Evolutionary conservation across 2,329 filamentous ascomycete species (phyloP), one percentile per base, ranked within the genome.

Genomic region (Magnaporthiopsis rhizophila): DNA sequence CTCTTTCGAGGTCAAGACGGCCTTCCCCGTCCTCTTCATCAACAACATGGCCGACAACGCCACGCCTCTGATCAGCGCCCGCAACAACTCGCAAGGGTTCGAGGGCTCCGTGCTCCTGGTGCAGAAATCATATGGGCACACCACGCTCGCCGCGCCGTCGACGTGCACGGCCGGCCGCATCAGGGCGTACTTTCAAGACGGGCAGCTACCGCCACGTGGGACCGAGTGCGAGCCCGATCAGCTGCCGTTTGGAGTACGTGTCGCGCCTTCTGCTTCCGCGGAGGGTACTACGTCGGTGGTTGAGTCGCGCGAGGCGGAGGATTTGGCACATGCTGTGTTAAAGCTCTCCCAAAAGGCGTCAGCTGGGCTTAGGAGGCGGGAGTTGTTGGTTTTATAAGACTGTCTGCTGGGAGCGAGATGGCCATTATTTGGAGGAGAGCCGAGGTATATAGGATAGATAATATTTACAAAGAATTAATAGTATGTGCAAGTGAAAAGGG

Each of bases 51-150:
- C 77, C 8, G 80, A 82, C 64, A 80, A 81, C 15, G 77, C 81
- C 13, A 82, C 80, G 32, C 80, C 80, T 6, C 67, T 78, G 53
- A 62, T 74, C 65, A 75, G 79, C 70, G 72, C 78, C 5, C 59
- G 59, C 28, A 61, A 78, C 65, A 79, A 80, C 72, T 78, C 72
- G 21, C 72, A 71, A 2, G 73, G 75, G 0, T 84, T 83, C 62
- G 74, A 74, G 0, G 77, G 75, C 13, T 81, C 80, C 0, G 74
- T 76, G 0, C 72, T 84, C 7, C 69, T 84, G 36, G 74, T 78
- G n/a, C 80, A 82, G 66, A 79, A 83, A 57, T 78, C 79, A 1
- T 83, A 79, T 53, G 82, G 82, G 6, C 85, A 87, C 66, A 84
- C 81, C 8, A 78, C 76, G 18, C 70, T 80, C 5, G 73, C 80